These are phyloP conservation scores for Pleurozium schreberi DNA, from an alignment of 225 moss, liverwort and hornwort species.

Conservation along the genomic window DNA sequence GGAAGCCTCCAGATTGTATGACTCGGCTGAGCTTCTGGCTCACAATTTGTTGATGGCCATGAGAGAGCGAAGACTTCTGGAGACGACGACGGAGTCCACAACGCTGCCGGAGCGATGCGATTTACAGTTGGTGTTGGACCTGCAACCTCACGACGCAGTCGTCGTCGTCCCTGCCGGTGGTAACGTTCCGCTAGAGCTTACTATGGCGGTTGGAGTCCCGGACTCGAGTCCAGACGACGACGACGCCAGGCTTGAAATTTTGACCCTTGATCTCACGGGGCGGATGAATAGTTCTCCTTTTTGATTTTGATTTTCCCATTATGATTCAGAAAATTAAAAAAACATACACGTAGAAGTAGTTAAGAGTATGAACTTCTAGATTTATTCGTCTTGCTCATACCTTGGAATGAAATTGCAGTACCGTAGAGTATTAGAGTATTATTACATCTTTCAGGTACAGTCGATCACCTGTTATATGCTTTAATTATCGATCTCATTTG, in stretches of 20 bases:
- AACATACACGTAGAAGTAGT: neutral
- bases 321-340: neutral
- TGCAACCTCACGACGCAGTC: neutral
- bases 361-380: neutral
- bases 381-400: neutral
- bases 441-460: neutral
- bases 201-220: slow-evolving; percentile 27
- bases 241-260: slow-evolving; percentile 12
- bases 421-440: too few species aligned
- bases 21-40: slow-evolving; percentile 40
- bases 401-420: neutral
- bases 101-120: neutral
- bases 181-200: slow-evolving; percentile 25
- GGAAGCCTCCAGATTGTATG: slow-evolving; percentile 4
- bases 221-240: neutral
- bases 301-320: neutral
- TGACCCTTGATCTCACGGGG: slow-evolving; percentile 36
- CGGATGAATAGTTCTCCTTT: slow-evolving; percentile 19
- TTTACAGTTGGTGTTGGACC: neutral
- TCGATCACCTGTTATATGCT: neutral
- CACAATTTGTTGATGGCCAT: slow-evolving; percentile 40
- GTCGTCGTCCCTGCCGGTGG: neutral
- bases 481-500: neutral
- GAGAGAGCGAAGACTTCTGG: slow-evolving; percentile 30
- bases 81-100: neutral